Conservation (phyloP, 768 basidiomycete species). For the Termitomyces sp. region DNA sequence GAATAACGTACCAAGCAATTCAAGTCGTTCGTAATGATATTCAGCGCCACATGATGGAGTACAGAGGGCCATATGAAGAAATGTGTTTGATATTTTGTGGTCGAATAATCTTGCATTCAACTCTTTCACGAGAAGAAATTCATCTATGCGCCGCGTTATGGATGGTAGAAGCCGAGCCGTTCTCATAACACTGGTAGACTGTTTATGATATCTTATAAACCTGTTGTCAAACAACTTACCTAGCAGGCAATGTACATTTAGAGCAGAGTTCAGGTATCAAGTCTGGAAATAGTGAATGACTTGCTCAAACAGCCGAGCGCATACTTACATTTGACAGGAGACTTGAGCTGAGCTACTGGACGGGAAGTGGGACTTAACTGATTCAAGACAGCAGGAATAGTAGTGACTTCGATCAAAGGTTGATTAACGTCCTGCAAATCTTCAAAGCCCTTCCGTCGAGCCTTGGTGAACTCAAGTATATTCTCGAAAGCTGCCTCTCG, state of each 20-base stretch:
- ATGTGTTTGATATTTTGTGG: slow-evolving; percentile 52
- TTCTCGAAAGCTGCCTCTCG: slow-evolving; percentile 55
- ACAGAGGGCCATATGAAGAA: slow-evolving; percentile 62
- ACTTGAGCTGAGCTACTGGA: slow-evolving; percentile 30
- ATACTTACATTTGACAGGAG: slow-evolving; percentile 51
- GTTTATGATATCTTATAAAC: not conserved
- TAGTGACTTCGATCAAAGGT: slow-evolving; percentile 65
- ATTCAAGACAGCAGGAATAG: slow-evolving; percentile 45
- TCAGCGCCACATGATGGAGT: slow-evolving; percentile 66
- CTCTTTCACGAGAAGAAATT: slow-evolving; percentile 71
- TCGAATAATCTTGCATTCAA: slow-evolving; percentile 66
- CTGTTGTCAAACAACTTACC: slow-evolving; percentile 32
- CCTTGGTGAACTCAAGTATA: slow-evolving; percentile 63
- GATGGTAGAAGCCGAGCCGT: slow-evolving; percentile 72
- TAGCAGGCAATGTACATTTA: slow-evolving; percentile 67
- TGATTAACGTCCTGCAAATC: slow-evolving; percentile 58
- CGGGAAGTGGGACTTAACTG: slow-evolving; percentile 52
- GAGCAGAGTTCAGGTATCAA: slow-evolving; percentile 81
- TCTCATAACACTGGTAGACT: slow-evolving; percentile 48
- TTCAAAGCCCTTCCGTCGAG: slow-evolving; percentile 54
- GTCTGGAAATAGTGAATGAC: slow-evolving; percentile 33
- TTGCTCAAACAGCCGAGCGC: not conserved
- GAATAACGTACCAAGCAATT: slow-evolving; percentile 59
- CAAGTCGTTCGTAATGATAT: slow-evolving; percentile 78
- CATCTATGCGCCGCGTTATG: slow-evolving; percentile 65